These are phyloP conservation scores for Populus simonii DNA, from an alignment of 345 rosid species.

Conservation along the genomic window DNA sequence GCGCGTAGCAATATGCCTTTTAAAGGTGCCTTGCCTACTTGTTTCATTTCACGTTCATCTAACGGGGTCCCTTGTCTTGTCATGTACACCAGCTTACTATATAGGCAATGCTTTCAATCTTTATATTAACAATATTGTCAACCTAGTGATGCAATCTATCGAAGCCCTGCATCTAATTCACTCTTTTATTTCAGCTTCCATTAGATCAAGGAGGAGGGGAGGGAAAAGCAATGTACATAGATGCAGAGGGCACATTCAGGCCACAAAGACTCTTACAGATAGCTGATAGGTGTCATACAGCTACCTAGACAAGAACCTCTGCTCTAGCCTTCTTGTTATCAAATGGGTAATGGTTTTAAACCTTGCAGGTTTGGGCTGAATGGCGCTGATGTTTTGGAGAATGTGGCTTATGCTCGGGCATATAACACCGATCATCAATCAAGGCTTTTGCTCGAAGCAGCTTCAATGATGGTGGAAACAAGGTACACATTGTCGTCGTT, in stretches of 20 bases:
- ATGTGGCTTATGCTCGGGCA: slow-evolving; percentile 96
- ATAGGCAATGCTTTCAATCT: neutral
- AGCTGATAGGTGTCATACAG: slow-evolving; percentile 67
- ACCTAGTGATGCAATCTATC: neutral
- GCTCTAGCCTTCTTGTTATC: slow-evolving; percentile 3
- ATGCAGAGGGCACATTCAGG: slow-evolving; percentile 97
- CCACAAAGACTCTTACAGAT: slow-evolving; percentile 94
- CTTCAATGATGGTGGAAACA: slow-evolving; percentile 99
- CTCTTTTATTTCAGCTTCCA: slow-evolving; percentile 62
- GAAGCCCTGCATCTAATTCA: slow-evolving; percentile 3
- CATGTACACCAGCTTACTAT: neutral
- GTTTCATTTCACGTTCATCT: neutral
- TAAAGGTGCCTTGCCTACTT: neutral
- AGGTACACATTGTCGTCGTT: slow-evolving; percentile 39
- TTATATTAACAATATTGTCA: neutral
- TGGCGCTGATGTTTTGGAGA: slow-evolving; percentile 95
- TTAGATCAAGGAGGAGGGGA: slow-evolving; percentile 99
- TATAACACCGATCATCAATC: slow-evolving; percentile 98
- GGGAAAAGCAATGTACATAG: slow-evolving; percentile 97
- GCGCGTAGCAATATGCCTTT: neutral
- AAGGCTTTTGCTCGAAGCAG: slow-evolving; percentile 95
- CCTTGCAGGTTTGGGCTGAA: slow-evolving; percentile 75
- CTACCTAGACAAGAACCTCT: slow-evolving; percentile 9
- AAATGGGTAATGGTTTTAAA: slow-evolving; percentile 11
- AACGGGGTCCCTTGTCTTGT: neutral